Base-by-base conservation (phyloP, 2,329 filamentous ascomycete species). In the Hypocreales sp. region DNA sequence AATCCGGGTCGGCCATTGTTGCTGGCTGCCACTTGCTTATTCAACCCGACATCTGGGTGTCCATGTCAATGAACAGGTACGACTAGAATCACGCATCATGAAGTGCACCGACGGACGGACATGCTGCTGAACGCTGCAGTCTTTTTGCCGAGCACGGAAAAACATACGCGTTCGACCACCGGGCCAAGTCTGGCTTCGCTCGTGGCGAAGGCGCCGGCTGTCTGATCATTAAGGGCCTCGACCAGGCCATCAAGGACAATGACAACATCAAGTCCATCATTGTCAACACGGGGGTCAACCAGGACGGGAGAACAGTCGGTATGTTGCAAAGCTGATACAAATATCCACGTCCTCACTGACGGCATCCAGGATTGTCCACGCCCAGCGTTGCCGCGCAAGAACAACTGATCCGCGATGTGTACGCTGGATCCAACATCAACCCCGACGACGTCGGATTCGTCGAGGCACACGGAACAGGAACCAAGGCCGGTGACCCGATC, bases 151-250 rank as follows among this genome's bases (percentile, higher is more conserved):
- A 65, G 17, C 56, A 58, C 0, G 65, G 65, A 2, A 53, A 59
- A 20, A 69, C 60, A 10, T 59, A 56, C 26, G 63, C 64, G 21
- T 37, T 41, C 18, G 33, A 50, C 37, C 33, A 46, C 32, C 26
- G 41, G 30, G 42, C 40, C 26, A 24, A 42, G 13, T 37, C 17
- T 21, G 74, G 73, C 0, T 79, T 72, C 36, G 69, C 61, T 0
- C 60, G 72, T 8, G 72, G 68, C 7, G 72, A 77, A 36, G 72
- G 69, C 4, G 58, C 62, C 13, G 66, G 54, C 6, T 54, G 63
- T 26, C 37, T 77, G 4, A 42, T 74, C 8, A 41, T 77, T 9
- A 76, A 76, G 47, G 59, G 56, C 1, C 51, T 75, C 0, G 55
- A 60, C 19, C 55, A 65, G 31, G 71, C 71, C 3, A 41, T 71